These are phyloP conservation scores for Prototheca stagnorum DNA, from an alignment of 163 green algal genomes.

Conservation along the genomic window DNA sequence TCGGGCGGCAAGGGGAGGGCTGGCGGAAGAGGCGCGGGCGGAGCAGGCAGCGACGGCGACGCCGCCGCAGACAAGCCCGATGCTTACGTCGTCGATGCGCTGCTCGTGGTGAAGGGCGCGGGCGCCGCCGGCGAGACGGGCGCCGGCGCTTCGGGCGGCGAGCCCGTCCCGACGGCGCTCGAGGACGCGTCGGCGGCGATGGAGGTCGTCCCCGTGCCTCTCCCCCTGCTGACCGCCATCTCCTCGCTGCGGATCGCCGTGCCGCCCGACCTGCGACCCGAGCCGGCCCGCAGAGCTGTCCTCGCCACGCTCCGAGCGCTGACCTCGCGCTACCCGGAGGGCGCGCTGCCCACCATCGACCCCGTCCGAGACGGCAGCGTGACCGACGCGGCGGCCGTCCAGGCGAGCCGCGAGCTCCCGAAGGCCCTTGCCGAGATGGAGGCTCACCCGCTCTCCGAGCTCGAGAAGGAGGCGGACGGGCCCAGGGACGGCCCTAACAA, in stretches of 20 bases:
- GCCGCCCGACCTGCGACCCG: slow-evolving; percentile 50
- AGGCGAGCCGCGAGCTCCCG: slow-evolving; percentile 27
- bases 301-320: slow-evolving; percentile 26
- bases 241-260: slow-evolving; percentile 55
- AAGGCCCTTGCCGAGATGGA: slow-evolving; percentile 39
- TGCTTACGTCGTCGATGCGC: slow-evolving; percentile 51
- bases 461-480: not conserved
- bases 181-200: slow-evolving; percentile 13
- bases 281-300: slow-evolving; percentile 31
- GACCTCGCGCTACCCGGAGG: slow-evolving; percentile 28
- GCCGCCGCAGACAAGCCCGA: no score
- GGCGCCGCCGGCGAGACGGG: no score
- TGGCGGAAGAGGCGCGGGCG: no score
- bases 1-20: no score
- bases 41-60: no score
- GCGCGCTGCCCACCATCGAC: slow-evolving; percentile 50
- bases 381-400: slow-evolving; percentile 28
- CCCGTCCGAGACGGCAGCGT: slow-evolving; percentile 73
- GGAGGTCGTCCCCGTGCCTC: slow-evolving; percentile 45
- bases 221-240: slow-evolving; percentile 47
- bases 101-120: no score
- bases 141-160: not conserved
- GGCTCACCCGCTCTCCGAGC: slow-evolving; percentile 33
- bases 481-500: no score
- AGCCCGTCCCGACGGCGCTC: not conserved